Conservation (phyloP, 805 yeast species). For the Yarrowia bubula region DNA sequence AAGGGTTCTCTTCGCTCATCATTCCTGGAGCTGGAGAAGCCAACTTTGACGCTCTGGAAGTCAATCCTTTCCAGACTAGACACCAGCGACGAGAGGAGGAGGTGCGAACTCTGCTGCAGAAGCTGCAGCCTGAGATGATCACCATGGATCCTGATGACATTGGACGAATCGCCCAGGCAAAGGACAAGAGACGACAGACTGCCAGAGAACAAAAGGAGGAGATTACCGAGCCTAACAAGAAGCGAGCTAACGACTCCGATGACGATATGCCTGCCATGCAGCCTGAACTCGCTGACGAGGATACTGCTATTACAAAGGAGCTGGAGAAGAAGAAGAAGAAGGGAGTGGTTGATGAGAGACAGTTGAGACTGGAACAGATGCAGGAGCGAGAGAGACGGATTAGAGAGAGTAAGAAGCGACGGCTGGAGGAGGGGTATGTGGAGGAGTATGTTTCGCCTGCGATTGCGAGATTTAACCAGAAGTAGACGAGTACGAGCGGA, state of each 20-base stretch:
- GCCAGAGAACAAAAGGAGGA: conserved; percentile 47
- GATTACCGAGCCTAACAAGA: conserved; percentile 38
- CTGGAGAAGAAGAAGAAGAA: conserved; percentile 72
- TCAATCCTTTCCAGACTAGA: conserved; percentile 87
- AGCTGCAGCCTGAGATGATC: conserved; percentile 88
- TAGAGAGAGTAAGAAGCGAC: conserved; percentile 41
- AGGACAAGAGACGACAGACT: conserved; percentile 59
- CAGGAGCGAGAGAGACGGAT: conserved; percentile 13
- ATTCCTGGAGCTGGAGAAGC: conserved; percentile 99
- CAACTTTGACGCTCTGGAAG: conserved; percentile 88
- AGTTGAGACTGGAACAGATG: conserved; percentile 62
- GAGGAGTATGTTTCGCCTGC: conserved; percentile 45
- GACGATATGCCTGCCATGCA: conserved; percentile 56
- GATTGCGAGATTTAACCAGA: conserved; percentile 31
- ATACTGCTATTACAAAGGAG: conserved; percentile 77
- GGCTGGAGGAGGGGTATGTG: conserved; percentile 42
- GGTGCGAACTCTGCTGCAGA: conserved; percentile 79
- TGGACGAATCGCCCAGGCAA: conserved; percentile 77
- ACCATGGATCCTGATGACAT: conserved; percentile 83
- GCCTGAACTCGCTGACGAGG: conserved; percentile 73
- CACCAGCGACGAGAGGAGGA: conserved; percentile 93
- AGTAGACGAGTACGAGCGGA: background rate
- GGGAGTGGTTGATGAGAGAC: conserved; percentile 84
- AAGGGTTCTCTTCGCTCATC: conserved; percentile 78
- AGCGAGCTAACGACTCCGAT: conserved; percentile 47